Evolutionary conservation across 1,139 yeast species (phyloP), one percentile per base, ranked within the genome.

Genomic region (Geotrichum histeridarum): DNA sequence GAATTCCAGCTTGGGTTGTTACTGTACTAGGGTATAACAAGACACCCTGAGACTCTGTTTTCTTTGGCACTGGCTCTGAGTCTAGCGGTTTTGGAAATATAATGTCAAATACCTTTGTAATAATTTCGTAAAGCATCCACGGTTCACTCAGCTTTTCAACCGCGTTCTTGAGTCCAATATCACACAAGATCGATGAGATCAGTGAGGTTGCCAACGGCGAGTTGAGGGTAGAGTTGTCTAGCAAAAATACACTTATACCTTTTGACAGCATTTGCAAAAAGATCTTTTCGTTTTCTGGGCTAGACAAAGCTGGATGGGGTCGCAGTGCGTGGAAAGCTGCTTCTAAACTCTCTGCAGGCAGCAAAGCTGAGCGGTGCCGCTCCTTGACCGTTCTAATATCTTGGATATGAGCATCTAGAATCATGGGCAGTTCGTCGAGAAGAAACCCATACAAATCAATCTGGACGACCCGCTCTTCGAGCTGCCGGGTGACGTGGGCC

Each of bases 271-370:
- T 56, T 36, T 67, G 65, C 30, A 72, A 56, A 59, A 74, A 77
- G 12, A 67, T 57, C 51, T 59, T 64, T 60, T 65, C 63, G 27
- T 60, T 56, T 5, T 62, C 65, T 2, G 59, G 46, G 22, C 53
- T 51, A 6, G 57, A 64, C 66, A 73, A 73, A 59, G 77, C 87
- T 66, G 70, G 80, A 72, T 76, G 86, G 64, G 73, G 83, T 69
- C 73, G 63, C 6, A 73, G 45, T 2, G 65, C 59, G 53, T 71
- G 70, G 58, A 73, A 73, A 2, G 72, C 71, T 3, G 63, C 64
- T 37, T 67, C 70, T 14, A 70, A 57, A 7, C 66, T 60, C 32
- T 61, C 68, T 33, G 60, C 62, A 2, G 72, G 73, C 18, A 63
- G 49, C 6, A 64, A 58, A 1, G 63, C 55, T 1, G 70, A 61